These are phyloP conservation scores for Didymella exigua DNA, from an alignment of 2,329 filamentous ascomycete genomes.

Conservation along the genomic window DNA sequence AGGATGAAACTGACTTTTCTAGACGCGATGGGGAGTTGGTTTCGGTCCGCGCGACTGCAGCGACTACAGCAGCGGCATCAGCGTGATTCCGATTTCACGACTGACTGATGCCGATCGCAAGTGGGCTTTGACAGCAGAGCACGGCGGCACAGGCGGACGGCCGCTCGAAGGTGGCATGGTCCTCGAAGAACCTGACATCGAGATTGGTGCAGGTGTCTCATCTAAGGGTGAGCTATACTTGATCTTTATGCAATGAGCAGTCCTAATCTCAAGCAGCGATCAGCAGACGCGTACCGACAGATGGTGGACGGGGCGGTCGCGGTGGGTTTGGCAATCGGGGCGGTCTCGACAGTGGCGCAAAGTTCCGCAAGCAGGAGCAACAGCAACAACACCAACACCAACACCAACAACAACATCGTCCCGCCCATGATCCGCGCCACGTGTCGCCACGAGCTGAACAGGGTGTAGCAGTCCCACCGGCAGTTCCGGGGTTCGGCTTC, in stretches of 20 bases:
- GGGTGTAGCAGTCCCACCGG: constrained; percentile 58
- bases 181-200: constrained; percentile 97
- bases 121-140: constrained; percentile 94
- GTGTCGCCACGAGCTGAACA: constrained; percentile 42
- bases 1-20: constrained; percentile 39
- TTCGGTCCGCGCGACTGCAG: constrained; percentile 97
- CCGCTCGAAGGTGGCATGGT: constrained; percentile 82
- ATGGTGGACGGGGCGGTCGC: constrained; percentile 34
- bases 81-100: constrained; percentile 88
- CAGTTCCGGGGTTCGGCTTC: constrained; percentile 62
- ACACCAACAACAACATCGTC: background rate
- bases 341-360: constrained; percentile 29
- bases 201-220: constrained; percentile 95
- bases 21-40: constrained; percentile 97
- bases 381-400: background rate
- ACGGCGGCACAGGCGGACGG: constrained; percentile 86
- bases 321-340: constrained; percentile 22
- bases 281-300: constrained; percentile 44
- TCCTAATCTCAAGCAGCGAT: constrained; percentile 38
- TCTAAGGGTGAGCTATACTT: constrained; percentile 69
- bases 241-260: background rate
- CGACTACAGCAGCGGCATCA: constrained; percentile 90
- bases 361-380: constrained; percentile 39
- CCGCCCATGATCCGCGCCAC: constrained; percentile 39
- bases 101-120: constrained; percentile 96